Evolutionary conservation across 805 yeast genomes (phyloP), one percentile per base, ranked within the genome.

Genomic region (Groenewaldozyma tartarivorans): DNA sequence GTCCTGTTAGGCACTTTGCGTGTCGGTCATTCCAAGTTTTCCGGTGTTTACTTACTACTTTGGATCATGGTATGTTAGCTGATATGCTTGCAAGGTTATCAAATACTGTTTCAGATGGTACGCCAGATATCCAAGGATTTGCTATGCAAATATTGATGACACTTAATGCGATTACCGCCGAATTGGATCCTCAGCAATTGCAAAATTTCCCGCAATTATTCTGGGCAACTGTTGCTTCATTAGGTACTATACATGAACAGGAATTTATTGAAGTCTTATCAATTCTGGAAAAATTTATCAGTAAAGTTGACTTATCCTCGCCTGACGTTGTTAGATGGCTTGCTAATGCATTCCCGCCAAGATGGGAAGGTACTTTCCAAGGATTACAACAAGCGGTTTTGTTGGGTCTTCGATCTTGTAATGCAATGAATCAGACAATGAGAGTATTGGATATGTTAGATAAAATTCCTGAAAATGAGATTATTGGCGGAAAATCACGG

Each of bases 121-220:
- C 86, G 7, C 64, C 75, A 0, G 98, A 92, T 51, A 88, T 92
- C 30, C 97, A 90, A 61, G 95, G 96, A 1, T 94, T 94, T 61
- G 80, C 96, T 0, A 84, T 92, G 88, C 98, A 92, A 61, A 92
- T 92, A 41, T 64, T 92, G 48, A 90, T 92, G 96, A 90, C 98
- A 0, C 61, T 92, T 52, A 87, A 90, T 63, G 95, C 96, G 0
- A 78, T 87, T 11, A 83, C 90, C 1, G 92, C 95, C 0, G 94
- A 86, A 53, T 63, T 87, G 35, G 83, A 79, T 49, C 72, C 90
- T 5, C 82, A 76, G 30, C 80, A 82, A 49, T 64, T 92, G 45
- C 79, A 84, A 42, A 82, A 84, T 48, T 86, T 81, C 59, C 97
- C 98, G 1, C 96, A 88, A 55, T 63, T 94, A 31, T 92, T 90